Base-by-base conservation (phyloP, 2,329 filamentous ascomycete genomes). In the Colletotrichum cereale region DNA sequence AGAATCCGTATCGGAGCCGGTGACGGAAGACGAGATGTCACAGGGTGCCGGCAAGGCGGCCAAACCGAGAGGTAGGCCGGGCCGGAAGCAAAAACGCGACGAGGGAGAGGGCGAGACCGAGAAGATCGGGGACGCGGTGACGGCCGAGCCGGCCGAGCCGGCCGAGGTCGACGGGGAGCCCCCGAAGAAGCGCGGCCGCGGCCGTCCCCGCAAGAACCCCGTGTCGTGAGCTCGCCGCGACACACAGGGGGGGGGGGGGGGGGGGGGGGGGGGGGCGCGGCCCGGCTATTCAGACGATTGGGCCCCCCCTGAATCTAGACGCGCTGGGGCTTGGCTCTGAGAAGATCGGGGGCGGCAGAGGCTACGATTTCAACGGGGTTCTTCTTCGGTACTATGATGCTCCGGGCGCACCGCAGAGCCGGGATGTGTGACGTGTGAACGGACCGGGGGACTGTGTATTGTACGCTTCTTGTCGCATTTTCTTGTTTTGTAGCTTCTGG, bases 181-280 rank as follows among this genome's bases (percentile, higher is more conserved):
- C 7, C 52, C 66, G 3, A 72, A 68, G 66, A 72, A 72, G 69
- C 69, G 65, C 21, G 69, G 58, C 7, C 69, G 69, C 26, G 69
- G 69, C 11, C 69, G 69, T 12, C 69, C 69, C 26, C 66, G 66
- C 31, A 72, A 60, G 47, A 36, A 24, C 24, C 38, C 47, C 21
- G 58, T 60, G 3, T 56, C 44, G 10, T 63, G 26, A 42, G 31
- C 18, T 38, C 24, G 12, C 21, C 3, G 24, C 16, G 29, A 24
- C 11, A 42, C 21, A 42, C 6, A 42, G 18, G 40, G 40, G 18
- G 5, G 40, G 7, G 16, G 16, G 2, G 8, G 16, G 2, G 40
- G 40, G 16, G 6, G 6, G 18, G 36, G 10, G 16, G 24, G 34
- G 2, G n/a, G n/a, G n/a, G n/a, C n/a, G n/a, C n/a, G n/a, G n/a